Percentiles rank a stretch among this genome's conserved stretches.
Evolutionary conservation across 2,329 filamentous ascomycete species (phyloP).

Genomic region (Thielaviopsis punctulata): DNA sequence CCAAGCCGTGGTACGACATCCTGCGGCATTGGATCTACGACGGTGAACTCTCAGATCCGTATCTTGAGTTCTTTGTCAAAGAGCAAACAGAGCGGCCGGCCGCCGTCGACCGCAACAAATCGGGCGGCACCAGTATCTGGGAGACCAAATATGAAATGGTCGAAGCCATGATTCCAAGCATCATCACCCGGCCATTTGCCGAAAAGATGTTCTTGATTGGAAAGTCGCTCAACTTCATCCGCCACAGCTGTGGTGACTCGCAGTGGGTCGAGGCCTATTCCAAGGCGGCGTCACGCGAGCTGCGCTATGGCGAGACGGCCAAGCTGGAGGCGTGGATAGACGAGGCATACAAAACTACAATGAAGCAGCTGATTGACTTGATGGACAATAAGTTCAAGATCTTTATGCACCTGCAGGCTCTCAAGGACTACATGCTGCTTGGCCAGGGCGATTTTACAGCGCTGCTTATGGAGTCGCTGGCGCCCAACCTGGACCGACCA

Average conservation of each 20-base stretch:
- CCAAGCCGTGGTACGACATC: slow-evolving; percentile 91
- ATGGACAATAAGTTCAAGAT: slow-evolving; percentile 94
- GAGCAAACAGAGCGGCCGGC: slow-evolving; percentile 37
- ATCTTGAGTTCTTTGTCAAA: slow-evolving; percentile 84
- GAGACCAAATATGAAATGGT: slow-evolving; percentile 49
- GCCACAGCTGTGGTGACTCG: slow-evolving; percentile 84
- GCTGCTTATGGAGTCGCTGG: slow-evolving; percentile 87
- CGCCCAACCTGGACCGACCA: slow-evolving; percentile 80
- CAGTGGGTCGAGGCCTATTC: slow-evolving; percentile 94
- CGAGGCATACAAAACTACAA: slow-evolving; percentile 93
- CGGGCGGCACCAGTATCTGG: slow-evolving; percentile 76
- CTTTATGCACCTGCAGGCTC: slow-evolving; percentile 75
- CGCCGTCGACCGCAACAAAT: slow-evolving; percentile 25
- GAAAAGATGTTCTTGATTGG: slow-evolving; percentile 95
- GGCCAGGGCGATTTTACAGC: slow-evolving; percentile 97
- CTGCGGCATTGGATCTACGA: slow-evolving; percentile 96
- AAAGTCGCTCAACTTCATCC: slow-evolving; percentile 95
- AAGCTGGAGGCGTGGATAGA: slow-evolving; percentile 87
- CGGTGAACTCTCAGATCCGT: slow-evolving; percentile 91
- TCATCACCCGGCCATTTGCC: slow-evolving; percentile 84
- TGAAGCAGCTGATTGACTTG: slow-evolving; percentile 81
- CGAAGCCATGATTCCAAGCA: slow-evolving; percentile 52
- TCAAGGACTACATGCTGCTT: slow-evolving; percentile 88
- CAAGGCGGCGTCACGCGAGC: slow-evolving; percentile 77
- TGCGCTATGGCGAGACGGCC: slow-evolving; percentile 83